Conservation (phyloP, 331 rosid genomes). For the Malus hybrid region DNA sequence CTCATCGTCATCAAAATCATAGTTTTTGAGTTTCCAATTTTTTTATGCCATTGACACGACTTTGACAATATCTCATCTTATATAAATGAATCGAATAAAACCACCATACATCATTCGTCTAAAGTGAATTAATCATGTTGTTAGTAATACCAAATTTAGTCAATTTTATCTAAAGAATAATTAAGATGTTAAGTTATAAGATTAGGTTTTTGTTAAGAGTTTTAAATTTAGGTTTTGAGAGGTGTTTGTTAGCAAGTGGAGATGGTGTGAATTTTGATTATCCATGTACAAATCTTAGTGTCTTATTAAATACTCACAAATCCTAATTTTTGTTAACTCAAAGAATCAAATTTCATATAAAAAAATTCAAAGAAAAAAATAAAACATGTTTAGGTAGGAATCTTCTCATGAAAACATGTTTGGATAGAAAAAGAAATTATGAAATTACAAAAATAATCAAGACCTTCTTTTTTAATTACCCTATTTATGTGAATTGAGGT, state of each 20-base stretch:
- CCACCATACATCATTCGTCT: neutral
- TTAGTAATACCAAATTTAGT: neutral
- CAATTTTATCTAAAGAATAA: neutral
- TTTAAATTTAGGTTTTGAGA: neutral
- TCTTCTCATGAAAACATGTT: no score
- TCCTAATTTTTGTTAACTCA: neutral
- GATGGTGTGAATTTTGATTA: neutral
- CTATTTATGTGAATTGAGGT: no score
- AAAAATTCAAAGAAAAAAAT: no score
- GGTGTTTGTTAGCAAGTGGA: neutral
- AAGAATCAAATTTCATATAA: neutral
- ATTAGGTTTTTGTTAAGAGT: neutral
- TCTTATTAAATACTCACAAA: neutral
- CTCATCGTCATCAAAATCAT: neutral
- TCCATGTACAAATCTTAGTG: neutral
- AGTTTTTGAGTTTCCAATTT: no score
- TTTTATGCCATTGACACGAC: neutral
- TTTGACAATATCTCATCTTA: neutral
- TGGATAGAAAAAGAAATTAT: no score
- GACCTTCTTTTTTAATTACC: no score
- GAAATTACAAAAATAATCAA: no score
- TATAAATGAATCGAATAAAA: neutral
- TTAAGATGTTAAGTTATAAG: neutral
- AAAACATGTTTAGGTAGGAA: no score
- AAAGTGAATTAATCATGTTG: neutral